A percentile compares a stretch with the other conserved stretches of the same genome.
phyloP scores from a whole-genome alignment of 352 stramenopile species.

The Pythium aphanidermatum region DNA sequence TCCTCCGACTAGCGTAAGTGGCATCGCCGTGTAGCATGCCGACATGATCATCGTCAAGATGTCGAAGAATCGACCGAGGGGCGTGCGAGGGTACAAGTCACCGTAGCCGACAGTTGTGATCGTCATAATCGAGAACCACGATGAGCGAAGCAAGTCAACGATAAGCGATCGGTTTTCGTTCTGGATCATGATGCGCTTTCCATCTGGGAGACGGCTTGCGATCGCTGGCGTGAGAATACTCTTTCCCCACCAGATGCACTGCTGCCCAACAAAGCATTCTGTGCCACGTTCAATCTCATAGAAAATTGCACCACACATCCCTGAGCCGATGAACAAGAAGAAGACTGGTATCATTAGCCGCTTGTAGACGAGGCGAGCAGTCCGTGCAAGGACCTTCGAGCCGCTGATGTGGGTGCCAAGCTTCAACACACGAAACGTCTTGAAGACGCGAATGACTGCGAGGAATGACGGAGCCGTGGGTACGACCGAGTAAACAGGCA shows the following conservation, averaged over 20 bases:
- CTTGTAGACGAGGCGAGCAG: conserved; percentile 44
- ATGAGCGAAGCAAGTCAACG: conserved; percentile 61
- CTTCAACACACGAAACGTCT: conserved; percentile 73
- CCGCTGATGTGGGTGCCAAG: conserved; percentile 61
- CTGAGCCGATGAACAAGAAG: conserved; percentile 71
- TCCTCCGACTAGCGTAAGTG: conserved; percentile 42
- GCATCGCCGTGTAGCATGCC: conserved; percentile 57
- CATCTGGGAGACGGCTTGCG: conserved; percentile 24
- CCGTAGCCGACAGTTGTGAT: conserved; percentile 72
- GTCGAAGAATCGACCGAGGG: conserved; percentile 50
- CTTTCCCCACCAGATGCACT: conserved; percentile 54
- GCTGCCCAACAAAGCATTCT: conserved; percentile 48
- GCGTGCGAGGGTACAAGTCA: conserved; percentile 54
- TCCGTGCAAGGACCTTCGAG: conserved; percentile 57
- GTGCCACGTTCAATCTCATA: conserved; percentile 74
- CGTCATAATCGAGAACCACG: conserved; percentile 65
- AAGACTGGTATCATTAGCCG: conserved; percentile 70
- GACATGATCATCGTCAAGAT: conserved; percentile 45
- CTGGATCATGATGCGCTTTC: conserved; percentile 68
- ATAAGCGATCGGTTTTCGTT: conserved; percentile 35
- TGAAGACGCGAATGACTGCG: conserved; percentile 59
- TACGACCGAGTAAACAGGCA: conserved; percentile 54
- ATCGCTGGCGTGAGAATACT: conserved; percentile 46
- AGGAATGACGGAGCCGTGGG: conserved; percentile 55
- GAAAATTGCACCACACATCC: conserved; percentile 52